Base-by-base conservation (phyloP, 306 rosid genomes). In the Citrullus colocynthis region DNA sequence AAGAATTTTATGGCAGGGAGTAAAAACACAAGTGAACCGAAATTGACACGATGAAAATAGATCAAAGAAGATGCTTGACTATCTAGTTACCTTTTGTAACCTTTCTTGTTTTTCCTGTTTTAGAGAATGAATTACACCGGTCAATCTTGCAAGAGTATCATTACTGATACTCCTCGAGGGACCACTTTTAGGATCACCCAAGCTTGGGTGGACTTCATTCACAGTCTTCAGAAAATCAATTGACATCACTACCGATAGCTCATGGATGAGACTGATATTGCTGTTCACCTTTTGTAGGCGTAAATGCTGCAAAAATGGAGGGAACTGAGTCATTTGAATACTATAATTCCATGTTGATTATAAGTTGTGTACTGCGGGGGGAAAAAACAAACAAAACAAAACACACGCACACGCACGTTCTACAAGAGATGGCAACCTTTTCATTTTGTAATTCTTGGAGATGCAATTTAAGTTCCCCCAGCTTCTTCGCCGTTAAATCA, bases 371-470 rank as follows among this genome's bases (percentile, higher is more conserved):
- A 51, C 56, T 84, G 75, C 30, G 59, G 17, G 74, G 32, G 56
- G 56, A 21, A 71, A 39, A 65, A 76, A 59, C 58, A 76, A 77
- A 76, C 15, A 7, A 48, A 36, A 36, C 3, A 30, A 14, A 34
- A 48, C 30, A 62, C 69, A 62, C 69, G 18, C 30, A 49, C 60
- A 63, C 42, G 48, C 60, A 63, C 48, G 48, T 63, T 65, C 54
- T 7, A 63, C 28, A 66, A 67, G 34, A 66, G 80, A 73, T 10
- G 42, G 20, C 74, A 79, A 91, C 97, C 97, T 94, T 94, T 81
- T 91, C 97, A 51, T 76, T 86, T 78, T 85, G 96, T 84, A 94
- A 94, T 79, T 94, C 98, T 60, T 88, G 86, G 52, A 94, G 95
- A 59, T 89, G 93, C 3, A 87, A 81, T 81, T 87, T 88, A 56